Percentiles rank a stretch among this genome's conserved stretches.
phyloP scores from a whole-genome alignment of 2,329 filamentous ascomycete species.

The Fusarium tjaetaba region DNA sequence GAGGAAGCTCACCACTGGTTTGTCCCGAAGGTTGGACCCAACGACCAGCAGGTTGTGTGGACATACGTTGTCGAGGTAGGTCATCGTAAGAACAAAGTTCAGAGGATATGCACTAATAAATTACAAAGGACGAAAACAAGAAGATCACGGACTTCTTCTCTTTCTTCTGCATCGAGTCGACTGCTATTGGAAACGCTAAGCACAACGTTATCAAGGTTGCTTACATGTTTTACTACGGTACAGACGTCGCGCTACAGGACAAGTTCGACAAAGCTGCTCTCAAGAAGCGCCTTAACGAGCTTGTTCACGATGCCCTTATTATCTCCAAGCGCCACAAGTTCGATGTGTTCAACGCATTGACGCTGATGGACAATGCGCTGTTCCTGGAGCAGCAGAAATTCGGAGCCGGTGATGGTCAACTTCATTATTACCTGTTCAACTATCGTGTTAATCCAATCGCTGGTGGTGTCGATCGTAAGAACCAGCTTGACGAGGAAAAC shows the following conservation, averaged over 20 bases:
- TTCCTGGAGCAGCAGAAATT: conserved; percentile 97
- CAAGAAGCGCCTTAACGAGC: conserved; percentile 80
- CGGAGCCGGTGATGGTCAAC: conserved; percentile 89
- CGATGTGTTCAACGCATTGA: conserved; percentile 96
- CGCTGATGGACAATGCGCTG: conserved; percentile 90
- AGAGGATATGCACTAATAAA: background rate
- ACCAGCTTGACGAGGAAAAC: conserved; percentile 78
- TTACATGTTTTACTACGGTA: conserved; percentile 97
- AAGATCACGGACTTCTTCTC: conserved; percentile 97
- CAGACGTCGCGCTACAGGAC: conserved; percentile 75
- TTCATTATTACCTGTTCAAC: conserved; percentile 98
- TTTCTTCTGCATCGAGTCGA: conserved; percentile 95
- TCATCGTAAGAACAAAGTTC: background rate
- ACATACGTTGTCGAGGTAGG: conserved; percentile 86
- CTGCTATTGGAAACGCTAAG: conserved; percentile 83
- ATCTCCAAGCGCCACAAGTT: conserved; percentile 85
- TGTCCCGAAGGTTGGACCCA: conserved; percentile 69
- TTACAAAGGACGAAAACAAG: conserved; percentile 64
- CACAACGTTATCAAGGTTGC: conserved; percentile 86
- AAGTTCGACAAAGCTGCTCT: conserved; percentile 67
- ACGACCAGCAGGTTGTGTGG: conserved; percentile 86
- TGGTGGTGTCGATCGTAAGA: conserved; percentile 84
- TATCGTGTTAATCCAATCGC: conserved; percentile 88
- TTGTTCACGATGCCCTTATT: conserved; percentile 87
- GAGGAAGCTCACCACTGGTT: conserved; percentile 92